Conservation (phyloP, 768 basidiomycete genomes). For the Leccinum subgranulosum region DNA sequence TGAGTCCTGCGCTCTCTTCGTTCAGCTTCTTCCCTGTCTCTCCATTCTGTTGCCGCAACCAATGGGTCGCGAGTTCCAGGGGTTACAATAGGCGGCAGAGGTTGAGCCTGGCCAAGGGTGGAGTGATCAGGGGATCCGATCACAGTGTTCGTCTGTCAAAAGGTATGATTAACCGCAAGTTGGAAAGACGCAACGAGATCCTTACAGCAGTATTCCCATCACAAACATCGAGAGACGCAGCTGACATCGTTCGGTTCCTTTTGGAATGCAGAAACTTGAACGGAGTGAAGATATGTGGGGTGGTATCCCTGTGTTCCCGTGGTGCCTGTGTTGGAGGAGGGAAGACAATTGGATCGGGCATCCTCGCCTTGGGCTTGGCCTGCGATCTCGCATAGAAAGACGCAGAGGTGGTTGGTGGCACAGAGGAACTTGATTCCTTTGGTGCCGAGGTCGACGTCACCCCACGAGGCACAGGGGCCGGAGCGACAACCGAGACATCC, state of each 20-base stretch:
- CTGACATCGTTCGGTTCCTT: slow-evolving; percentile 65
- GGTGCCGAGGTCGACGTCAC: slow-evolving; percentile 5
- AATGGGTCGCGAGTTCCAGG: slow-evolving; percentile 65
- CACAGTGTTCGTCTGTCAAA: slow-evolving; percentile 59
- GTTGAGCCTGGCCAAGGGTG: slow-evolving; percentile 55
- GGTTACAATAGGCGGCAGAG: slow-evolving; percentile 38
- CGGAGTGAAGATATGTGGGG: slow-evolving; percentile 53
- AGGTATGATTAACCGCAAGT: slow-evolving; percentile 2
- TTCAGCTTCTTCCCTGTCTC: slow-evolving; percentile 58
- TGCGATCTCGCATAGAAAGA: slow-evolving; percentile 13
- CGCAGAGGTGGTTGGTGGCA: slow-evolving; percentile 1
- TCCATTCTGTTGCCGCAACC: slow-evolving; percentile 67
- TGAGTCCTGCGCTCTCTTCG: slow-evolving; percentile 37
- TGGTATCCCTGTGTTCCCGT: slow-evolving; percentile 38
- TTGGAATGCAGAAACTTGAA: slow-evolving; percentile 56
- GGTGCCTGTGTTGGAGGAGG: slow-evolving; percentile 29
- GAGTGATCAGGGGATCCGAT: slow-evolving; percentile 75
- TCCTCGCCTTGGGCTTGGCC: slow-evolving; percentile 15
- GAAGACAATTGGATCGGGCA: slow-evolving; percentile 25
- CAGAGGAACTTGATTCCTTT: slow-evolving; percentile 16
- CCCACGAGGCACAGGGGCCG: slow-evolving; percentile 15
- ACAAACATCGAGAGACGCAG: slow-evolving; percentile 72
- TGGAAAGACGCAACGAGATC: not conserved
- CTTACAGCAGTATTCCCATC: slow-evolving; percentile 74
- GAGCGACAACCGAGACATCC: slow-evolving; percentile 3